Conservation (phyloP, 2,329 filamentous ascomycete genomes). For the Chrysosporium keratinophilum region DNA sequence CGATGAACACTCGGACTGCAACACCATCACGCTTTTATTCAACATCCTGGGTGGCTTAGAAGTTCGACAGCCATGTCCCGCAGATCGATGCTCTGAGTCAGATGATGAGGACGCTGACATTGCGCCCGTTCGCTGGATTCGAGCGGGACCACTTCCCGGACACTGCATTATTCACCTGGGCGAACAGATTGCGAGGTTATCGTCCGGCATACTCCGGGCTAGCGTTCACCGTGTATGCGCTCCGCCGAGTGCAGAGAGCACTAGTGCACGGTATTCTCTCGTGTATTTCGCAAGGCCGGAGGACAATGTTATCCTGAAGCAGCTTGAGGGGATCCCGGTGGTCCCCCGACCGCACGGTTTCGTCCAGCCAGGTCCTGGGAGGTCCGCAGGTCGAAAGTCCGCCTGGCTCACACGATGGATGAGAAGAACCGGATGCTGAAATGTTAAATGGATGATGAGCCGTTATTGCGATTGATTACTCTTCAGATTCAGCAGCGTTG, state of each 20-base stretch:
- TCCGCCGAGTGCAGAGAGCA: not conserved
- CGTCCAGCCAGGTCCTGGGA: not conserved
- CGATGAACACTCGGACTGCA: slow-evolving; percentile 14
- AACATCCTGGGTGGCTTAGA: slow-evolving; percentile 12
- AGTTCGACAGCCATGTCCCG: slow-evolving; percentile 6
- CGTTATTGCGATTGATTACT: too few relatives aligned
- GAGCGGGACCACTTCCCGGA: slow-evolving; percentile 12
- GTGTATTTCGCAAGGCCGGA: slow-evolving; percentile 15
- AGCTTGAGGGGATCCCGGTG: slow-evolving; percentile 13
- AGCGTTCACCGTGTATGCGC: slow-evolving; percentile 14
- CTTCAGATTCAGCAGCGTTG: too few relatives aligned
- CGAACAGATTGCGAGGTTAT: slow-evolving; percentile 12
- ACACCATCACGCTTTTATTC: slow-evolving; percentile 15
- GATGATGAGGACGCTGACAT: not conserved
- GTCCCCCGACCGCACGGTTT: slow-evolving; percentile 3
- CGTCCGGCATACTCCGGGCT: slow-evolving; percentile 5
- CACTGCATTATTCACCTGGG: slow-evolving; percentile 15
- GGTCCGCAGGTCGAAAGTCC: not conserved
- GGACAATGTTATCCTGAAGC: slow-evolving; percentile 14
- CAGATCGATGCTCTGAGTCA: not conserved
- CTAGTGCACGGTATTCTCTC: slow-evolving; percentile 8
- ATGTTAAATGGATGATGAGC: too few relatives aligned
- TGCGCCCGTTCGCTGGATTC: slow-evolving; percentile 8
- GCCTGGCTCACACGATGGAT: not conserved
- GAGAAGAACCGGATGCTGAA: not conserved